phyloP scores from a whole-genome alignment of 2,329 filamentous ascomycete genomes.

The Rutstroemia sp. region DNA sequence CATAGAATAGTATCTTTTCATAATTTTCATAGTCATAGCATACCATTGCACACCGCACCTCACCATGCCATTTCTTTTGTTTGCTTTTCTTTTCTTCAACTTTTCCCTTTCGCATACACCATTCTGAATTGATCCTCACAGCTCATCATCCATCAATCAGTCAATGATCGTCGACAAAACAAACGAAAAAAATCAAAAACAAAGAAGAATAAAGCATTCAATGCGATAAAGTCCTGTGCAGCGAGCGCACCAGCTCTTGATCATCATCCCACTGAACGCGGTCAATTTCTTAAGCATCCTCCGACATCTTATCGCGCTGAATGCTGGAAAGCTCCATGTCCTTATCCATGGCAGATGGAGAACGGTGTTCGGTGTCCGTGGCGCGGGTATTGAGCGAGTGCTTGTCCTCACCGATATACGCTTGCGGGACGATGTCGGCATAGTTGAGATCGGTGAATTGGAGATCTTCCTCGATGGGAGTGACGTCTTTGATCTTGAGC shows the following conservation, averaged over 20 bases:
- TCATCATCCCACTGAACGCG: too few species aligned
- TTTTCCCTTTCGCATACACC: background rate
- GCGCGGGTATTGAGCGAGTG: background rate
- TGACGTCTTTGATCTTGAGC: conserved; percentile 70
- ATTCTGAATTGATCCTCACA: background rate
- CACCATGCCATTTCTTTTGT: too few species aligned
- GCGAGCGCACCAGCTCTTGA: background rate
- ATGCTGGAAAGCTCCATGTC: conserved; percentile 1
- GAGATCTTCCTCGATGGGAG: conserved; percentile 69
- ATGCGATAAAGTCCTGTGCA: background rate
- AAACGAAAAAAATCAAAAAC: background rate
- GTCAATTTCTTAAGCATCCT: background rate
- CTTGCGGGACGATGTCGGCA: conserved; percentile 49
- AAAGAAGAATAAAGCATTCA: background rate
- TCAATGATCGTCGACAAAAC: background rate
- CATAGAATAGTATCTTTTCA: too few species aligned
- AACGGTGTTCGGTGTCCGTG: background rate
- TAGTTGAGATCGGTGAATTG: conserved; percentile 77
- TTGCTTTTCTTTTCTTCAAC: too few species aligned
- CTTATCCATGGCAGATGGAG: background rate
- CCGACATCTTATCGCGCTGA: background rate
- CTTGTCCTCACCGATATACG: background rate
- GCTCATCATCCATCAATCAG: background rate
- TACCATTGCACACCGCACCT: too few species aligned
- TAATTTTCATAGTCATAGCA: too few species aligned